Evolutionary conservation across 108 stramenopile species (phyloP).

Genomic region (Nannochloropsis salina): DNA sequence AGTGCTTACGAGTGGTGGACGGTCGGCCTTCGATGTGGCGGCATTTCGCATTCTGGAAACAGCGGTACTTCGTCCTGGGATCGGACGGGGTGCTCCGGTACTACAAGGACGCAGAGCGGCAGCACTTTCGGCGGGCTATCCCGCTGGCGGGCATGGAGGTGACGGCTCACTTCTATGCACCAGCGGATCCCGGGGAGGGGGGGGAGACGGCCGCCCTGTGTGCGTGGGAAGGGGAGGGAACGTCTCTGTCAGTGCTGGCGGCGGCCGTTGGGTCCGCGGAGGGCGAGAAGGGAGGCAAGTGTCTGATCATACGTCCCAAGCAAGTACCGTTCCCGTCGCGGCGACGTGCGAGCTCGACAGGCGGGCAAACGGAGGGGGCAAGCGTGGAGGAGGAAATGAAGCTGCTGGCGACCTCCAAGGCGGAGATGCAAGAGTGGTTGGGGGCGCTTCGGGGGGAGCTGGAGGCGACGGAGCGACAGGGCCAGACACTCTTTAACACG

Average conservation of each 20-base stretch:
- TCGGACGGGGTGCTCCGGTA: conserved; percentile 4
- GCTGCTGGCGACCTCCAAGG: neutral
- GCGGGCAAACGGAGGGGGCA: neutral
- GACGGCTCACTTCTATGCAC: neutral
- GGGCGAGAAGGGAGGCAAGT: neutral
- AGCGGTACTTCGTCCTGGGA: neutral
- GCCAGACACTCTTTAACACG: neutral
- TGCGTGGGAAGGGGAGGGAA: neutral
- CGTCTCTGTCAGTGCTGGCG: neutral
- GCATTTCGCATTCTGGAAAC: neutral
- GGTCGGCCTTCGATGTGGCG: neutral
- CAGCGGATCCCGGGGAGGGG: conserved; percentile 4
- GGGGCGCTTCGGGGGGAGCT: neutral
- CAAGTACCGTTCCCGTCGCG: neutral
- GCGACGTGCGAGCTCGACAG: neutral
- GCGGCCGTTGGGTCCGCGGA: neutral
- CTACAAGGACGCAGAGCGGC: neutral
- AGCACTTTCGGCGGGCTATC: neutral
- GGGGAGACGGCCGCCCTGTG: neutral
- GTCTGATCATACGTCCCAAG: neutral
- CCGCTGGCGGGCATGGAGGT: neutral
- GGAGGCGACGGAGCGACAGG: neutral
- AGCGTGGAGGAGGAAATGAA: conserved; percentile 4
- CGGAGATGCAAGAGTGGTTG: conserved; percentile 3
- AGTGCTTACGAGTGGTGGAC: neutral